Evolutionary conservation across 2,329 filamentous ascomycete genomes (phyloP).

Genomic region (Nakataea oryzae): DNA sequence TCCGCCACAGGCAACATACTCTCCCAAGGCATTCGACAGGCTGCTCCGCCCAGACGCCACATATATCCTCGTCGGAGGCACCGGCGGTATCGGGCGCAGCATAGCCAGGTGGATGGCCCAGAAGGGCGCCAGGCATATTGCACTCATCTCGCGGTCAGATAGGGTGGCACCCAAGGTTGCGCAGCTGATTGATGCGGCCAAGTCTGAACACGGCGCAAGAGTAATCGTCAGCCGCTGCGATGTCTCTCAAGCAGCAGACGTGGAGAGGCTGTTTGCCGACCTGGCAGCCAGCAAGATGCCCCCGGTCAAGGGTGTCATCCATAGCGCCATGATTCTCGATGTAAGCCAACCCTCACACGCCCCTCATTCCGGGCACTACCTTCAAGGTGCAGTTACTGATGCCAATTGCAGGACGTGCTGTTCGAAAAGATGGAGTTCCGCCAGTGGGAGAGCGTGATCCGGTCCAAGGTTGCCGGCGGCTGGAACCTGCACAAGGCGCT

Average conservation of each 20-base stretch:
- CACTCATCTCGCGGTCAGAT: slow-evolving; percentile 7
- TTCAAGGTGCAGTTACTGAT: background rate
- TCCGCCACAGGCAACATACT: slow-evolving; percentile 2
- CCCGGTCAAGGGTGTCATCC: slow-evolving; percentile 8
- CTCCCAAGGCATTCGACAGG: slow-evolving; percentile 3
- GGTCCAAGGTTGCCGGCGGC: slow-evolving; percentile 17
- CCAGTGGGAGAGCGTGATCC: slow-evolving; percentile 9
- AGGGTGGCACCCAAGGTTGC: slow-evolving; percentile 7
- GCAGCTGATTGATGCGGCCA: slow-evolving; percentile 8
- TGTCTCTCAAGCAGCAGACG: slow-evolving; percentile 6
- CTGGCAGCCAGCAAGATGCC: slow-evolving; percentile 10
- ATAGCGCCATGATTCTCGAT: slow-evolving; percentile 11
- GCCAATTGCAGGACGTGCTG: slow-evolving; percentile 9
- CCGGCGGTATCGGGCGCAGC: slow-evolving; percentile 13
- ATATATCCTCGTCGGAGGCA: slow-evolving; percentile 13
- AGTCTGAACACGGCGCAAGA: slow-evolving; percentile 1
- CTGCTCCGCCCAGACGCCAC: slow-evolving; percentile 9
- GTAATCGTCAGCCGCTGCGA: slow-evolving; percentile 8
- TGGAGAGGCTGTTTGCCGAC: slow-evolving; percentile 7
- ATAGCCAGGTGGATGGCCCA: slow-evolving; percentile 12
- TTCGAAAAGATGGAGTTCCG: slow-evolving; percentile 10
- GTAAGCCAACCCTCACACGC: slow-evolving; percentile 1
- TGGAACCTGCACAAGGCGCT: slow-evolving; percentile 16
- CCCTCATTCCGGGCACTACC: too few relatives aligned
- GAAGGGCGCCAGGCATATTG: slow-evolving; percentile 12